phyloP scores from a whole-genome alignment of 768 basidiomycete genomes.

The Lentinula guzmanii region DNA sequence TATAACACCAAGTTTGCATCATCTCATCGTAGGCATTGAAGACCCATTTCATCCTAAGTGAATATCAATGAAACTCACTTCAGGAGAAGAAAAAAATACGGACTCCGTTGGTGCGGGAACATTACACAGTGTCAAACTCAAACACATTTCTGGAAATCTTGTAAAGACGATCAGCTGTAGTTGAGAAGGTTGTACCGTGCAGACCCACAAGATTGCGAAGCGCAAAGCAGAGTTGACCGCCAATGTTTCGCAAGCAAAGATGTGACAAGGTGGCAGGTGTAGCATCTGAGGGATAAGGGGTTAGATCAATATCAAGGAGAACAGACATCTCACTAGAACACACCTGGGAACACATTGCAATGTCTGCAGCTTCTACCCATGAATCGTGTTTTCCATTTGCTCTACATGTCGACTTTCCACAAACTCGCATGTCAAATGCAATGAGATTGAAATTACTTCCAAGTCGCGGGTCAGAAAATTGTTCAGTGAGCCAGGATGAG shows the following conservation, averaged over 20 bases:
- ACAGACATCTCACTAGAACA: constrained; percentile 14
- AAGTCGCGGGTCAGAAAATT: constrained; percentile 64
- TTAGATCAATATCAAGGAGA: not conserved
- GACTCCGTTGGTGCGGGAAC: constrained; percentile 65
- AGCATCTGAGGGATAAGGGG: constrained; percentile 36
- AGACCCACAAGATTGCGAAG: constrained; percentile 57
- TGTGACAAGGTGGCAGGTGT: constrained; percentile 60
- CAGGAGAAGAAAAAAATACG: constrained; percentile 15
- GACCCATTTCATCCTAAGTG: constrained; percentile 47
- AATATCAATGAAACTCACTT: not conserved
- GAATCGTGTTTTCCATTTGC: constrained; percentile 56
- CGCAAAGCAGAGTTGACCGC: constrained; percentile 55
- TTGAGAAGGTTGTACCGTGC: not conserved
- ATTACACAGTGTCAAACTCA: constrained; percentile 65
- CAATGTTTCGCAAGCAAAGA: constrained; percentile 62
- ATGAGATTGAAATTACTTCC: constrained; percentile 58
- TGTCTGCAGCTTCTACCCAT: constrained; percentile 77
- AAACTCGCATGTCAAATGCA: constrained; percentile 66
- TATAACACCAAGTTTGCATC: constrained; percentile 55
- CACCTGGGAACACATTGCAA: constrained; percentile 62
- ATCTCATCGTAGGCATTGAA: constrained; percentile 61
- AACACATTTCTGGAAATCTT: constrained; percentile 69
- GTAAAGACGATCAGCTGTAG: not conserved
- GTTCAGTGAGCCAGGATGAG: constrained; percentile 59
- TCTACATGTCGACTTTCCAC: constrained; percentile 51